Evolutionary conservation across 2,329 filamentous ascomycete species (phyloP), one percentile per base, ranked within the genome.

Genomic region (Cercospora zeina): DNA sequence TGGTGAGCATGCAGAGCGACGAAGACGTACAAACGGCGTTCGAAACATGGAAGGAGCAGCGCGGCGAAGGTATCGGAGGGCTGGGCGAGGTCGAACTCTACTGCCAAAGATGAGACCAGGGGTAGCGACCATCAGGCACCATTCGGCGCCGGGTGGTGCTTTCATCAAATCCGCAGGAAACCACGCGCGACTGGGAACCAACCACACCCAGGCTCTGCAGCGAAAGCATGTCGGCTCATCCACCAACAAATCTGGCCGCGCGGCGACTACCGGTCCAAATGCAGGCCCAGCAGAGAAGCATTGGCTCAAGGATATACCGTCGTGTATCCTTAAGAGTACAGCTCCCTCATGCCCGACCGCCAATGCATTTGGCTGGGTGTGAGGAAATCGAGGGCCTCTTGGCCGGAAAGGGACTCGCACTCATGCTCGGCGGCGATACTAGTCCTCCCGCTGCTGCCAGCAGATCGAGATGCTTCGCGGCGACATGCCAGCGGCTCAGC

Each of bases 11-110:
- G 59, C 89, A 95, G 74, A 93, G 89, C 64, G 95, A 99, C 71
- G 95, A 99, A 71, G 95, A 97, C 69, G 95, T 99, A 47, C 91
- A 96, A 71, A 92, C 95, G 69, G 95, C 95, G 4, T 96, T 99
- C 73, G 88, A 93, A 75, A 93, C 96, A 69, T 97, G 93, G 93
- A 87, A 90, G 34, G 92, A 96, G 72, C 88, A 87, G 68, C 83
- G 87, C 70, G 81, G 85, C 34, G 79, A 83, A 69, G 82, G 85
- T 49, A 83, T 74, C 56, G 82, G 84, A 56, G 88, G 88, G 47
- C 87, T 96, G 47, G 92, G 91, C 68, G 92, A 96, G 81, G 96
- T 96, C 76, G 90, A 96, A 75, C 85, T 95, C 64, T 93, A 89
- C 79, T 93, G 90, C 77, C 81, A 83, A 81, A 88, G 69, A 67